Percentiles rank a stretch among this genome's conserved stretches.
These are phyloP conservation scores for Xylaria sp. DNA, from an alignment of 2,329 filamentous ascomycete species.

Conservation along the genomic window DNA sequence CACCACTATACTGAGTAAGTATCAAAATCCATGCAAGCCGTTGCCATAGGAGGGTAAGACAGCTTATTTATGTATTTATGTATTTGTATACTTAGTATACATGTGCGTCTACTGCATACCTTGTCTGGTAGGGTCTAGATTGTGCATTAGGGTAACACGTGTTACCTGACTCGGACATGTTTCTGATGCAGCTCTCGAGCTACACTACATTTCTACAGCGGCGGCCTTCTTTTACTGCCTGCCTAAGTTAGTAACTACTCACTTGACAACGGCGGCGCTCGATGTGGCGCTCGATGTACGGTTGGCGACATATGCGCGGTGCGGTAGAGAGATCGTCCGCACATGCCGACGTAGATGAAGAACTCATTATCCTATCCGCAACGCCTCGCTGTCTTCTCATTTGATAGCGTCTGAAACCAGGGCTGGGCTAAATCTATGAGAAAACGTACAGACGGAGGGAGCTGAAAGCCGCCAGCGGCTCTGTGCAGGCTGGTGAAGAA, in stretches of 20 bases:
- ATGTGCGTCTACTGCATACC: not conserved
- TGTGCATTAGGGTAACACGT: constrained; percentile 20
- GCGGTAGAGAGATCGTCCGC: not conserved
- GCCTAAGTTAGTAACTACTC: not conserved
- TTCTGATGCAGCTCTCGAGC: constrained; percentile 1
- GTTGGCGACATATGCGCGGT: constrained; percentile 7
- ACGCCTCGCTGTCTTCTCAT: constrained; percentile 3
- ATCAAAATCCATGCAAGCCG: constrained; percentile 20
- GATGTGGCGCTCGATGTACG: not conserved
- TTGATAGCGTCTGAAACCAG: not conserved
- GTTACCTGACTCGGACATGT: constrained; percentile 8
- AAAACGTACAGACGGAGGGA: not conserved
- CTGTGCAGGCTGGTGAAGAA: constrained; percentile 3
- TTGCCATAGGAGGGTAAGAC: constrained; percentile 8
- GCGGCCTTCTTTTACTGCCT: not conserved
- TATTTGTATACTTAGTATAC: too few species aligned
- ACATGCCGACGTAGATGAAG: not conserved
- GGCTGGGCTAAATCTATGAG: not conserved
- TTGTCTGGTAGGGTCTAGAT: constrained; percentile 3
- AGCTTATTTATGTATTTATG: too few species aligned
- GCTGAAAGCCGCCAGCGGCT: constrained; percentile 1
- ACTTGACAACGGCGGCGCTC: not conserved
- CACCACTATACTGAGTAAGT: constrained; percentile 3
- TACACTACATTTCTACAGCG: not conserved
- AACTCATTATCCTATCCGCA: not conserved